Evolutionary conservation across 2,329 filamentous ascomycete genomes (phyloP).

Genomic region (Clarireedia paspali): DNA sequence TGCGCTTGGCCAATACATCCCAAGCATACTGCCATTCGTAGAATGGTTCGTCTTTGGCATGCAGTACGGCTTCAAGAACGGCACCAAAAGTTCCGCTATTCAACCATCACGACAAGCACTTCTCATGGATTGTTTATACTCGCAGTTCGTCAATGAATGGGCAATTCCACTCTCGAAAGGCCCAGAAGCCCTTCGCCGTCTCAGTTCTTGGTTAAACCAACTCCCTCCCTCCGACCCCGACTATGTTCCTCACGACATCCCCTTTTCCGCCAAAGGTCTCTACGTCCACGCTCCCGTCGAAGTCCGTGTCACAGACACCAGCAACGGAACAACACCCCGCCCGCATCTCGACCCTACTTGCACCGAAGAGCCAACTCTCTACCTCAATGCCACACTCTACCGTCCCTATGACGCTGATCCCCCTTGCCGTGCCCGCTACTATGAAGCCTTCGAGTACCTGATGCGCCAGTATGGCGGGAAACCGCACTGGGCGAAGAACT

Average conservation of each 20-base stretch:
- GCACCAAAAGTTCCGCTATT: constrained; percentile 61
- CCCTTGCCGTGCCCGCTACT: constrained; percentile 69
- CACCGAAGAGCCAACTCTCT: constrained; percentile 64
- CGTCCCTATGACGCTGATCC: constrained; percentile 73
- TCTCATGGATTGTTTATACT: constrained; percentile 95
- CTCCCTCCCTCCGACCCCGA: constrained; percentile 53
- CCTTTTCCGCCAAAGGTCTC: constrained; percentile 69
- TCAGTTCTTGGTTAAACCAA: constrained; percentile 77
- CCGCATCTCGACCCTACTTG: constrained; percentile 68
- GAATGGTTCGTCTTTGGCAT: constrained; percentile 97
- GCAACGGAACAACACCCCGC: constrained; percentile 34
- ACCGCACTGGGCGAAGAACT: constrained; percentile 94
- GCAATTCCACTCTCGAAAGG: constrained; percentile 79
- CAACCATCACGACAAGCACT: constrained; percentile 74
- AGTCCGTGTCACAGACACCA: constrained; percentile 75
- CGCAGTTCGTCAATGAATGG: constrained; percentile 99
- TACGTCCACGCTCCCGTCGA: constrained; percentile 89
- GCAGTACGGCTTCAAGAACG: constrained; percentile 85
- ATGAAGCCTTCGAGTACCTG: constrained; percentile 82
- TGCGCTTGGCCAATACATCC: constrained; percentile 69
- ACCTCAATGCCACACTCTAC: constrained; percentile 86
- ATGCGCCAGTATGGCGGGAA: constrained; percentile 78
- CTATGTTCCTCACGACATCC: constrained; percentile 62
- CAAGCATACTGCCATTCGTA: constrained; percentile 74
- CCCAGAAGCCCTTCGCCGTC: constrained; percentile 74